phyloP scores from a whole-genome alignment of 2,329 filamentous ascomycete species.

The Fusarium heterosporum region DNA sequence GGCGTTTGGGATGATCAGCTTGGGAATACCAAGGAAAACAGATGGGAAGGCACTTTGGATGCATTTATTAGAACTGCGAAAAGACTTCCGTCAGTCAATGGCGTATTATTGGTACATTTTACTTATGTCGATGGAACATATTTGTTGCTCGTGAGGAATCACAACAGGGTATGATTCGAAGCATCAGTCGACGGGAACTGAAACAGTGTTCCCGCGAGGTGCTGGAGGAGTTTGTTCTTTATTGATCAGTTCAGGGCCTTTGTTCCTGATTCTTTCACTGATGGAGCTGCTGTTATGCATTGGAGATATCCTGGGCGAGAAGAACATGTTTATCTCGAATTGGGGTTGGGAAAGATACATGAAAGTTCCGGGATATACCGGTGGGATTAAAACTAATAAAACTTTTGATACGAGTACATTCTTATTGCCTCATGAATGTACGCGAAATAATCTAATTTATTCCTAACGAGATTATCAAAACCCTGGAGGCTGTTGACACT shows the following conservation, averaged over 20 bases:
- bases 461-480: neutral
- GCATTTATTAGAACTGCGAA: conserved; percentile 39
- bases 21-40: conserved; percentile 25
- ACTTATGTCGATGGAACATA: neutral
- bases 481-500: neutral
- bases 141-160: neutral
- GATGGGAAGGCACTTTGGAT: conserved; percentile 16
- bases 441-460: neutral
- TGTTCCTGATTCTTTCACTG: neutral
- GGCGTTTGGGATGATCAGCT: conserved; percentile 13
- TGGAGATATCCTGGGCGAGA: conserved; percentile 13
- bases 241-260: neutral
- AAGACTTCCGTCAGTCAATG: conserved; percentile 15
- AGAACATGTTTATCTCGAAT: neutral
- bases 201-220: neutral
- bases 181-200: neutral
- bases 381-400: conserved; percentile 13
- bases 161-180: neutral
- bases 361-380: neutral
- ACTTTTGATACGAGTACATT: neutral
- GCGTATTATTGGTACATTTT: neutral
- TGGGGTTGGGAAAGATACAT: neutral
- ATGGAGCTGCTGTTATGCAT: neutral
- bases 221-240: neutral
- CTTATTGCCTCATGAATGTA: neutral